Evolutionary conservation across 768 basidiomycete species (phyloP).

Genomic region (Russula sp.): DNA sequence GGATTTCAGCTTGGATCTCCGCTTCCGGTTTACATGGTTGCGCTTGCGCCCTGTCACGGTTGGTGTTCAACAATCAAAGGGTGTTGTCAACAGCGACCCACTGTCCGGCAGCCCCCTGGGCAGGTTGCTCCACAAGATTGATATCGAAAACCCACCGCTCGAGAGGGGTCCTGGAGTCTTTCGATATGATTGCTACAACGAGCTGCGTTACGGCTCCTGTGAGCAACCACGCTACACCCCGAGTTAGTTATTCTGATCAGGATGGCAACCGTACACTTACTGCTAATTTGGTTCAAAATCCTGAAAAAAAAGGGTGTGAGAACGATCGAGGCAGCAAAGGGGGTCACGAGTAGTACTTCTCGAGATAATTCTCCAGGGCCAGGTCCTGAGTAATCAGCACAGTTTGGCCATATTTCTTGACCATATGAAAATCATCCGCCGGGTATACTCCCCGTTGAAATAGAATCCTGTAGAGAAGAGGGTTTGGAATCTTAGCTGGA

Average conservation of each 20-base stretch:
- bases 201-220: conserved; percentile 89
- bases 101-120: conserved; percentile 42
- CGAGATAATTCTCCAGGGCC: conserved; percentile 89
- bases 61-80: neutral
- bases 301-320: conserved; percentile 36
- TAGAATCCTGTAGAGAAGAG: conserved; percentile 57
- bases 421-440: conserved; percentile 97
- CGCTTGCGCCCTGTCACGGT: conserved; percentile 35
- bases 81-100: conserved; percentile 28
- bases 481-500: neutral
- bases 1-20: conserved; percentile 95
- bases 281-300: conserved; percentile 87
- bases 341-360: conserved; percentile 42
- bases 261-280: conserved; percentile 41
- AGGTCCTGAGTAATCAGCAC: conserved; percentile 93
- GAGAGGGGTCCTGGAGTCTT: conserved; percentile 84
- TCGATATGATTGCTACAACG: conserved; percentile 92
- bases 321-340: neutral
- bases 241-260: conserved; percentile 7
- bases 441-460: conserved; percentile 98
- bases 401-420: conserved; percentile 97
- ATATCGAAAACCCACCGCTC: conserved; percentile 99
- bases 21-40: conserved; percentile 60
- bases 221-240: conserved; percentile 78
- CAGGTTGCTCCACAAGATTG: conserved; percentile 65